These are phyloP conservation scores for Aspergillus melleus DNA, from an alignment of 2,329 filamentous ascomycete species.

Conservation along the genomic window DNA sequence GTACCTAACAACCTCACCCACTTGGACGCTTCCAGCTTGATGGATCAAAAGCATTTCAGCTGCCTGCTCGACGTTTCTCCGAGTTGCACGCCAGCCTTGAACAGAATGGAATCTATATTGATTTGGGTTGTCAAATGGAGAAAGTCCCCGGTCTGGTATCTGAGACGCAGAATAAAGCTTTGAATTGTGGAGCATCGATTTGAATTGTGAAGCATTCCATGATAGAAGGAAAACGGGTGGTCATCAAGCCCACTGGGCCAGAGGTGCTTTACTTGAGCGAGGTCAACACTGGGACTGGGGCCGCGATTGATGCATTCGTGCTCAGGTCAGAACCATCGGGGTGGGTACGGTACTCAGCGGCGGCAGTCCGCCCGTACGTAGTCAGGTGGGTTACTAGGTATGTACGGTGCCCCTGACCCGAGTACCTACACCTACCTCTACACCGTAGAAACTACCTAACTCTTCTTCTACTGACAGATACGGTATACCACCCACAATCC, in stretches of 20 bases:
- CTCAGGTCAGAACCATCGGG: not conserved
- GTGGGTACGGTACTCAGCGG: not conserved
- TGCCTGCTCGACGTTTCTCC: constrained; percentile 21
- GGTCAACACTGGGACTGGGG: not conserved
- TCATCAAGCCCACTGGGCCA: not conserved
- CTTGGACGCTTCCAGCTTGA: constrained; percentile 86
- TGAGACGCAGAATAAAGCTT: constrained; percentile 45
- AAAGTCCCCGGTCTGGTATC: constrained; percentile 32
- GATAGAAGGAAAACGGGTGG: not conserved
- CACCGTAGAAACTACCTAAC: too few relatives aligned
- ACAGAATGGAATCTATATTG: constrained; percentile 32
- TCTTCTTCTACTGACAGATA: too few relatives aligned
- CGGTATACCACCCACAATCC: too few relatives aligned
- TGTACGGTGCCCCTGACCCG: too few relatives aligned
- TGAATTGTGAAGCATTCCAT: constrained; percentile 21
- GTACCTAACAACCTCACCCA: constrained; percentile 90
- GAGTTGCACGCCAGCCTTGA: constrained; percentile 35
- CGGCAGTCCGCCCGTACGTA: not conserved
- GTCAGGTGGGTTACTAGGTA: too few relatives aligned
- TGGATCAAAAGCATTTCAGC: constrained; percentile 80
- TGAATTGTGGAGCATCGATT: constrained; percentile 45
- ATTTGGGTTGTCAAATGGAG: constrained; percentile 20
- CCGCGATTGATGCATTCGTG: not conserved
- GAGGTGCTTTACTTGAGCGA: not conserved
- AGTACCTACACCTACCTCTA: too few relatives aligned